A percentile compares a stretch with the other conserved stretches of the same genome.
These are phyloP conservation scores for Aspergillus tanneri DNA, from an alignment of 2,329 filamentous ascomycete species.

Conservation along the genomic window DNA sequence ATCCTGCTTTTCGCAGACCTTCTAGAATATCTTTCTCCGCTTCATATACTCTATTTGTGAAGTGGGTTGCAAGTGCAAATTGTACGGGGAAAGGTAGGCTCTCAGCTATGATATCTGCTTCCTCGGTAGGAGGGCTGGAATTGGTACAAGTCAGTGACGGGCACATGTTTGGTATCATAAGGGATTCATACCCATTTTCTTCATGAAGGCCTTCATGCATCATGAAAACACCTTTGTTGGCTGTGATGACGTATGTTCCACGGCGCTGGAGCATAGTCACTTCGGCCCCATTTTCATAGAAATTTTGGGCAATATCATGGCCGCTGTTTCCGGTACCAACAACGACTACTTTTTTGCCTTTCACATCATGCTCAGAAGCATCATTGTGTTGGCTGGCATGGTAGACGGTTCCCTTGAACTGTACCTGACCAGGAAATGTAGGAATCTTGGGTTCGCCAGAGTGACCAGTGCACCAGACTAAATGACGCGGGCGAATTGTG, in stretches of 20 bases:
- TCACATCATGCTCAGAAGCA: slow-evolving; percentile 36
- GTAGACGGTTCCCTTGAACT: slow-evolving; percentile 46
- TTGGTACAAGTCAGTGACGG: neutral
- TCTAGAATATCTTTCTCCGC: slow-evolving; percentile 47
- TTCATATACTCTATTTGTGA: slow-evolving; percentile 43
- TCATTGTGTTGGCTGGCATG: slow-evolving; percentile 48
- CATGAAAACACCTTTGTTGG: slow-evolving; percentile 47
- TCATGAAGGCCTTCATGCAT: slow-evolving; percentile 48
- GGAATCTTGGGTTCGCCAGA: slow-evolving; percentile 45
- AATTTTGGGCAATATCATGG: slow-evolving; percentile 54
- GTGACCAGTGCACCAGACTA: slow-evolving; percentile 52
- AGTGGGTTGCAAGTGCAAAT: slow-evolving; percentile 46
- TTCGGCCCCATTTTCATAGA: slow-evolving; percentile 49
- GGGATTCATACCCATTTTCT: slow-evolving; percentile 37
- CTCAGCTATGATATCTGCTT: slow-evolving; percentile 51
- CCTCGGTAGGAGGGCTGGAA: slow-evolving; percentile 48
- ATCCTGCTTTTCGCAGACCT: slow-evolving; percentile 49
- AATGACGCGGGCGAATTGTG: slow-evolving; percentile 41
- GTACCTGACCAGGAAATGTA: slow-evolving; percentile 39
- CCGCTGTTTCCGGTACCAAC: slow-evolving; percentile 52
- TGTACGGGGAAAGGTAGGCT: slow-evolving; percentile 50
- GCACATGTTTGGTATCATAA: neutral
- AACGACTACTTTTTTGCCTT: slow-evolving; percentile 49
- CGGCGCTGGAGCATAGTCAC: slow-evolving; percentile 57
- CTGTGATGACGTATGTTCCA: slow-evolving; percentile 52